Conservation (phyloP, 169 alveolate species). For the Cryptosporidium parvum region DNA sequence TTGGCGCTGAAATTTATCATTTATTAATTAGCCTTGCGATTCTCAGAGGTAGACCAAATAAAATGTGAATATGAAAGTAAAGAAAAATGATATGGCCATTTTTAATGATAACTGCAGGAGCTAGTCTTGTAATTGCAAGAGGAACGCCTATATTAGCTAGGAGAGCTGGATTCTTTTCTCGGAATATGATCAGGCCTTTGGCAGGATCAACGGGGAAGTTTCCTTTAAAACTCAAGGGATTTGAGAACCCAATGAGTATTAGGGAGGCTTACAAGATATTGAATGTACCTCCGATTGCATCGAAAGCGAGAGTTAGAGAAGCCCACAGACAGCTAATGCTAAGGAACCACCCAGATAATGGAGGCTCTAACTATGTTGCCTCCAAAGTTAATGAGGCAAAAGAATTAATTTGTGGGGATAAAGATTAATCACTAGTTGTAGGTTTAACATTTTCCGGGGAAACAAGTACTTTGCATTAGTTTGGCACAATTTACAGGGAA, state of each 20-base stretch:
- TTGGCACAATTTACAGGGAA: neutral
- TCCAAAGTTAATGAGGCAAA: constrained; percentile 92
- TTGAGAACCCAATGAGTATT: constrained; percentile 78
- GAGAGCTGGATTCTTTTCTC: neutral
- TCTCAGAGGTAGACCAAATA: neutral
- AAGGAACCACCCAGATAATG: constrained; percentile 91
- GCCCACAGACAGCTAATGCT: constrained; percentile 89
- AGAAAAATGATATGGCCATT: constrained; percentile 52
- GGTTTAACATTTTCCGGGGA: neutral
- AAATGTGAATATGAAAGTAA: neutral
- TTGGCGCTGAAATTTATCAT: neutral
- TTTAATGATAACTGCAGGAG: constrained; percentile 16
- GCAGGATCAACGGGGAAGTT: neutral
- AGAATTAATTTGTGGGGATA: constrained; percentile 77
- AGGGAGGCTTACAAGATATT: constrained; percentile 78
- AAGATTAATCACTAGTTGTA: neutral
- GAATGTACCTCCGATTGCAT: constrained; percentile 57
- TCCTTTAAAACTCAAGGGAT: constrained; percentile 63
- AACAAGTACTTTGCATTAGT: neutral
- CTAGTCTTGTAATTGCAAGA: constrained; percentile 20
- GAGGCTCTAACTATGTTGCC: constrained; percentile 91
- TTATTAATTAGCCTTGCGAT: neutral
- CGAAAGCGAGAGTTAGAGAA: constrained; percentile 45
- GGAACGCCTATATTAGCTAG: neutral
- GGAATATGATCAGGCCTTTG: neutral